Evolutionary conservation across 2,329 filamentous ascomycete species (phyloP), one percentile per base, ranked within the genome.

Genomic region (Trichophyton schoenleinii): DNA sequence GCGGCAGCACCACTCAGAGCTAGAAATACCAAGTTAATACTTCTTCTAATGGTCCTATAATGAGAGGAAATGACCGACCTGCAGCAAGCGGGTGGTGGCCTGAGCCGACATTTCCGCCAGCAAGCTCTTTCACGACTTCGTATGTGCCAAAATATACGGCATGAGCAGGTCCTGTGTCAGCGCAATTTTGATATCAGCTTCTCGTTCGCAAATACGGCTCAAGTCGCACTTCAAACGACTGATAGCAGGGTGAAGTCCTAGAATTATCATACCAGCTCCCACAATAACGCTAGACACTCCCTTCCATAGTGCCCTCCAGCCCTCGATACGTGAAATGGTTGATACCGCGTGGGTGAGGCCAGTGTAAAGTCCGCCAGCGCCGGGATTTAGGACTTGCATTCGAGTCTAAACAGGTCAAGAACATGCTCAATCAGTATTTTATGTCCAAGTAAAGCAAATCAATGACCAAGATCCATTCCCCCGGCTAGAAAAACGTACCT

Each of bases 101-200:
- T 63, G 81, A 74, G 60, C 83, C 85, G 71, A 87, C 85, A 72
- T 97, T 97, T 57, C 92, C 94, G 62, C 94, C 94, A 79, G 96
- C 94, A 52, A 91, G 78, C 70, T 99, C 91, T 80, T 99, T 99
- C 64, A 97, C 91, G 63, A 89, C 85, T 79, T 99, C 94, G 74
- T 97, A 99, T 46, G 94, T 97, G 61, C 91, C 92, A 75, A 99
- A 99, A 75, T 99, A 97, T 62, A 99, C 91, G 52, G 94, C 94
- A 72, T 99, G 94, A 64, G 94, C 94, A 68, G 94, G 94, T 66
- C 92, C 92, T 96, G 69, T 68, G 58, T 3, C 18, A 13, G 46
- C 36, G 18, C 18, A 46, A 44, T 42, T 42, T 41, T 44, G 11
- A 58, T 20, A 58, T 42, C 36, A 58, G 41, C 25, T 42, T 31